These are phyloP conservation scores for Umbilicus rupestris DNA, from an alignment of 164 flowering plant genomes.

Conservation along the genomic window DNA sequence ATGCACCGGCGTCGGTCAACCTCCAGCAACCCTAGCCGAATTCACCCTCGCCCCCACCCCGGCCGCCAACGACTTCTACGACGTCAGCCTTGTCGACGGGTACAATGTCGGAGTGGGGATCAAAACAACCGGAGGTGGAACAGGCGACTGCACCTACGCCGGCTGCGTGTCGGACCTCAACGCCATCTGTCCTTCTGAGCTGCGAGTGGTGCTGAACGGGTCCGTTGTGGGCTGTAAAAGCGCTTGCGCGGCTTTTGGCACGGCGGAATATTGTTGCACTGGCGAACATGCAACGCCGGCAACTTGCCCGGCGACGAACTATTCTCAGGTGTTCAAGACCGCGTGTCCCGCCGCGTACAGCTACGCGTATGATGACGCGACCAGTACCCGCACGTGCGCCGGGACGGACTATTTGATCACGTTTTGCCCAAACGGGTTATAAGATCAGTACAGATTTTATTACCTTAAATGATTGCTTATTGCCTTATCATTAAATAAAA, in stretches of 20 bases:
- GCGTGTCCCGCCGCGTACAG: conserved; percentile 91
- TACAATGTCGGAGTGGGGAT: conserved; percentile 75
- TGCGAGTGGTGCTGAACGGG: conserved; percentile 35
- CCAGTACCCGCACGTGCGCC: conserved; percentile 77
- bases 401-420: conserved; percentile 76
- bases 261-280: conserved; percentile 79
- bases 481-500: no score
- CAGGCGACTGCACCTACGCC: conserved; percentile 74
- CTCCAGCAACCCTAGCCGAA: conserved; percentile 70
- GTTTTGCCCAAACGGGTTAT: conserved; percentile 47
- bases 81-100: conserved; percentile 91
- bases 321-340: conserved; percentile 66
- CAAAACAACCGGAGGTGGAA: conserved; percentile 31
- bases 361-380: conserved; percentile 85
- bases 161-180: conserved; percentile 73
- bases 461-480: no score
- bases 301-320: conserved; percentile 64
- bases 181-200: conserved; percentile 60
- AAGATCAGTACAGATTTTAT: not conserved
- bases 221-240: conserved; percentile 78
- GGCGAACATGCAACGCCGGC: conserved; percentile 57
- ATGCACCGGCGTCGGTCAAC: conserved; percentile 54
- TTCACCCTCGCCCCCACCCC: conserved; percentile 44
- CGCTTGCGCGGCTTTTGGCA: conserved; percentile 73
- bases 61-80: conserved; percentile 67